These are phyloP conservation scores for Myxozyma neglecta DNA, from an alignment of 805 yeast genomes.

Conservation along the genomic window DNA sequence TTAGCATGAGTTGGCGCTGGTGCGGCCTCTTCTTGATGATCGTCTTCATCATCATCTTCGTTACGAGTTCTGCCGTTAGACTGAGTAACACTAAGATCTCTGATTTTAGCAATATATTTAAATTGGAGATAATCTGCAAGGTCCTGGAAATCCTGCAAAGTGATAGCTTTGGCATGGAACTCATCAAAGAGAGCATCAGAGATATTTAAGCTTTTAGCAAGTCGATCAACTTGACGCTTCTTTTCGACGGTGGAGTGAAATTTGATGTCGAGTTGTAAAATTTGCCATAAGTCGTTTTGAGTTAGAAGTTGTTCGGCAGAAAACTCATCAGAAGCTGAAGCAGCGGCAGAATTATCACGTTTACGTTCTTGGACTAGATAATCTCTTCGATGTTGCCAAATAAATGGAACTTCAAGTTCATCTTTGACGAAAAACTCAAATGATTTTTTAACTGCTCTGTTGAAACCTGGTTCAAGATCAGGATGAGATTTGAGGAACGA, in stretches of 20 bases:
- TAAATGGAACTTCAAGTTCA: constrained; percentile 86
- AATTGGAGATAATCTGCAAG: constrained; percentile 79
- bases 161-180: constrained; percentile 54
- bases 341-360: constrained; percentile 38
- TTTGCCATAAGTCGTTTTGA: constrained; percentile 91
- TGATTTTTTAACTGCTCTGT: constrained; percentile 67
- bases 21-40: constrained; percentile 40
- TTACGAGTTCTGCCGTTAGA: not conserved
- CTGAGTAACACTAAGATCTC: constrained; percentile 43
- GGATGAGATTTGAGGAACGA: constrained; percentile 44
- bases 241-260: constrained; percentile 82
- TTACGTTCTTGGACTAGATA: constrained; percentile 57
- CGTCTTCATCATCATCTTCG: constrained; percentile 10
- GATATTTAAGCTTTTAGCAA: constrained; percentile 54
- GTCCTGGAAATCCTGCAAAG: constrained; percentile 90
- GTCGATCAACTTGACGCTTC: constrained; percentile 58
- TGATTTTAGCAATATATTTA: constrained; percentile 59
- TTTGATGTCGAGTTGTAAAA: constrained; percentile 81
- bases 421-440: constrained; percentile 74
- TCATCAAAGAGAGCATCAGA: constrained; percentile 61
- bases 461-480: constrained; percentile 48
- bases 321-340: constrained; percentile 25
- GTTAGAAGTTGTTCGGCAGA: constrained; percentile 38
- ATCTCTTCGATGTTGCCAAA: constrained; percentile 94
- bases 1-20: constrained; percentile 38